Percentiles rank a stretch among this genome's conserved stretches.
Evolutionary conservation across 2,329 filamentous ascomycete genomes (phyloP).

Genomic region (Clonostachys rosea): DNA sequence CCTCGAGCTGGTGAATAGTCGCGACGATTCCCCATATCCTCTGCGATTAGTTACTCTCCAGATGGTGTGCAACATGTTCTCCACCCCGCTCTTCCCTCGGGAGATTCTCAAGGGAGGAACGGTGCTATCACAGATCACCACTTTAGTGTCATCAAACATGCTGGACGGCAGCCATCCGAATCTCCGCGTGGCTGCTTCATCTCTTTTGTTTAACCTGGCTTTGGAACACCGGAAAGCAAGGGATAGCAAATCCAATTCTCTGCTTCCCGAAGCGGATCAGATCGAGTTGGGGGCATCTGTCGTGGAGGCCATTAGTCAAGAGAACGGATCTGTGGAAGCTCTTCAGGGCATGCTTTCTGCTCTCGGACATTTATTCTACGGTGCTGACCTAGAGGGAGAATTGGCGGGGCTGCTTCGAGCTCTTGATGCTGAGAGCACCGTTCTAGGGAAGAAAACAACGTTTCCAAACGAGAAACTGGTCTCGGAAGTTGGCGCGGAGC

Average conservation of each 20-base stretch:
- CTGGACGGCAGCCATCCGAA: constrained; percentile 71
- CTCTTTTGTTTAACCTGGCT: constrained; percentile 78
- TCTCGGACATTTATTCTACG: constrained; percentile 72
- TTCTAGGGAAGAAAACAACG: constrained; percentile 50
- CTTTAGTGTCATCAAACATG: constrained; percentile 71
- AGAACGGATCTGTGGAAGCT: constrained; percentile 62
- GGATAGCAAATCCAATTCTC: constrained; percentile 46
- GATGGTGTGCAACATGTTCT: constrained; percentile 80
- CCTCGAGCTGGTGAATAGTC: constrained; percentile 52
- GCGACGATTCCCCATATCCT: constrained; percentile 66
- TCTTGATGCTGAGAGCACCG: constrained; percentile 67
- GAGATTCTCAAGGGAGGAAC: constrained; percentile 48
- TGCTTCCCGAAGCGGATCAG: constrained; percentile 64
- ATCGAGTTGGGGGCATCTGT: constrained; percentile 79
- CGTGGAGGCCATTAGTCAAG: constrained; percentile 64
- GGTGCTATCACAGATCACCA: constrained; percentile 56
- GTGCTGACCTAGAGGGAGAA: constrained; percentile 64
- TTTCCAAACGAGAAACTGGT: constrained; percentile 58
- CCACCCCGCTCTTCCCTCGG: constrained; percentile 64
- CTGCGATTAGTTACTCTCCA: constrained; percentile 81
- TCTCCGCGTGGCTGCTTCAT: constrained; percentile 76
- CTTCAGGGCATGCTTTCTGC: constrained; percentile 73
- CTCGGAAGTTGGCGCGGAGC: constrained; percentile 43
- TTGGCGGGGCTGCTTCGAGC: constrained; percentile 74
- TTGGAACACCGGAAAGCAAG: constrained; percentile 64